Conservation (phyloP, 176 grass and related monocot species). For the Eleusine coracana region DNA sequence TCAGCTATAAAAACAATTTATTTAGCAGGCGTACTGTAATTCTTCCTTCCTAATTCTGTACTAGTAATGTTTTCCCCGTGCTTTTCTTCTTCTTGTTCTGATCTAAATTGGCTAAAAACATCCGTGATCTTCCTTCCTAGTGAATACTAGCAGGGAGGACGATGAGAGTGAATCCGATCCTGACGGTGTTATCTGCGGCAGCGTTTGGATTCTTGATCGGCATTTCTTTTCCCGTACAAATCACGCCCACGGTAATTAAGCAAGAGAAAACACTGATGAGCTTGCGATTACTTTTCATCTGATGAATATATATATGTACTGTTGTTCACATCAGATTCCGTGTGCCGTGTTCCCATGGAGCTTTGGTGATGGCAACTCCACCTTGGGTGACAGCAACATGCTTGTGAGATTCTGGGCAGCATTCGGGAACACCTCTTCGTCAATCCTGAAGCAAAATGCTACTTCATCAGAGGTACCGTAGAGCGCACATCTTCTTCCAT, state of each 20-base stretch:
- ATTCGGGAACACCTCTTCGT: not conserved
- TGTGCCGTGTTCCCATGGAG: not conserved
- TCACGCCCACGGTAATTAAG: not conserved
- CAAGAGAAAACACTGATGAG: too few relatives aligned
- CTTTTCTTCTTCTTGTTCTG: not conserved
- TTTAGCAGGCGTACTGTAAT: not conserved
- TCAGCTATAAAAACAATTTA: not conserved
- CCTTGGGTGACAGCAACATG: not conserved
- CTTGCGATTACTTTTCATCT: too few relatives aligned
- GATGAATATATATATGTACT: too few relatives aligned
- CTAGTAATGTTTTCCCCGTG: not conserved
- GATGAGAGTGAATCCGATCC: slow-evolving; percentile 11
- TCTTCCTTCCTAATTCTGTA: too few relatives aligned
- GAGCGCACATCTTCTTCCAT: too few relatives aligned
- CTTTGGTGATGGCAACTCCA: not conserved
- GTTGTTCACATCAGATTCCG: not conserved
- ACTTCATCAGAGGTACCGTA: slow-evolving; percentile 21
- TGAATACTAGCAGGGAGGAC: not conserved
- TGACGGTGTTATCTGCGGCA: not conserved
- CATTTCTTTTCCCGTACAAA: slow-evolving; percentile 6
- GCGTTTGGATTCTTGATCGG: slow-evolving; percentile 13
- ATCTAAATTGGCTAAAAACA: too few relatives aligned
- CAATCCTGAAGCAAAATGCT: slow-evolving; percentile 5
- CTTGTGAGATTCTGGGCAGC: not conserved
- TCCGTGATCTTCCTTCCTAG: not conserved